A percentile compares a stretch with the other conserved stretches of the same genome.
Evolutionary conservation across 192 early-diverging fungal genomes (phyloP).

Genomic region (Backusella liffmaniae): DNA sequence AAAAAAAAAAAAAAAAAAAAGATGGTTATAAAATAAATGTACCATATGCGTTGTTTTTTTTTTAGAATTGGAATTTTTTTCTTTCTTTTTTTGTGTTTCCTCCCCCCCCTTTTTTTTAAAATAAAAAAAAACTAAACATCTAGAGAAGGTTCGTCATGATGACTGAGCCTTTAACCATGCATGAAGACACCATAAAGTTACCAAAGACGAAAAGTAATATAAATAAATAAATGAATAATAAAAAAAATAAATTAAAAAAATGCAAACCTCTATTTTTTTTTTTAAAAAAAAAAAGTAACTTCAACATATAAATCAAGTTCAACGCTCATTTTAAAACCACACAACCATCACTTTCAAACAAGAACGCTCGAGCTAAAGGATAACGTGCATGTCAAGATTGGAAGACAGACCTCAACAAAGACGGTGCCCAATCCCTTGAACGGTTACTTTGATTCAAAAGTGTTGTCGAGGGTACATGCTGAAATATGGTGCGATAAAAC

Average conservation of each 20-base stretch:
- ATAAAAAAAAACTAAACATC: neutral
- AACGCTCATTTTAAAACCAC: conserved; percentile 44
- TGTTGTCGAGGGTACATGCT: conserved; percentile 73
- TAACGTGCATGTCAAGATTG: conserved; percentile 57
- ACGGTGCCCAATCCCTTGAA: conserved; percentile 61
- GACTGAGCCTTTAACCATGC: conserved; percentile 7
- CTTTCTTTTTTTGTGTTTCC: no score
- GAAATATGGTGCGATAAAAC: conserved; percentile 67
- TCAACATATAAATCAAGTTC: neutral
- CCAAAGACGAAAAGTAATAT: conserved; percentile 3
- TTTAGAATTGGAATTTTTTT: no score
- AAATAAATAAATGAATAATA: neutral
- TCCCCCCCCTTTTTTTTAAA: neutral
- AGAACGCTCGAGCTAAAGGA: conserved; percentile 58
- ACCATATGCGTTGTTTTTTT: no score
- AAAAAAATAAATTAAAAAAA: neutral
- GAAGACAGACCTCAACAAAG: conserved; percentile 65
- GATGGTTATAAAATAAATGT: no score
- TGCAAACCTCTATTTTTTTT: neutral
- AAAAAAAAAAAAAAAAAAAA: no score
- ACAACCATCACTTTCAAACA: conserved; percentile 45
- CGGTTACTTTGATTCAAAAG: conserved; percentile 85
- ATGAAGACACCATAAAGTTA: conserved; percentile 11
- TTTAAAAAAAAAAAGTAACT: no score
- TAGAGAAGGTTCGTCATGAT: conserved; percentile 3